Base-by-base conservation (phyloP, 129 eudicot species). In the Lactuca saligna region DNA sequence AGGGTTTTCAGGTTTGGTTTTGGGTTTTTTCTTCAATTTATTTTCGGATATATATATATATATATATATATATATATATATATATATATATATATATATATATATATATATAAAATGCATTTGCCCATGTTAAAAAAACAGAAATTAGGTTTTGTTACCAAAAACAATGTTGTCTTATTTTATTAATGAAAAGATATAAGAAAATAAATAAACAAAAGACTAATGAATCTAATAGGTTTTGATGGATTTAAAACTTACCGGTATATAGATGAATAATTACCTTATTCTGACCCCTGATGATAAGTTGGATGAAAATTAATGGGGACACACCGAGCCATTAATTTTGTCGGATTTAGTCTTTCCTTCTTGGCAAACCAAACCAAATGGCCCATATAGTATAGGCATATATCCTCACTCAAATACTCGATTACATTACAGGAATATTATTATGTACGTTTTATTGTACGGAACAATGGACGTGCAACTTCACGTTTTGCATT, bases 391-490 rank as follows among this genome's bases (percentile, higher is more conserved):
- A 60, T 60, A 35, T 63, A 38, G 29, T 25, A 25, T 25, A 25
- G 29, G 29, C 65, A 70, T 33, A 41, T 70, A 29, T 12, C 61
- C 61, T 71, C 61, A 61, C 37, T 35, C 41, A 20, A 53, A 20
- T 34, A 34, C 29, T 25, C 29, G 2, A 25, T 25, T 25, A 25
- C 29, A 25, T 25, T 25, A 25, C 29, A 17, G 48, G 25, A 12
- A 60, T 25, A 25, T 25, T 25, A 60, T 34, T 63, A 62, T 46
- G 62, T 38, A 72, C 16, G 32, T 13, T 9, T 72, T 46, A 34
- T 50, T 14, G 69, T 71, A 71, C 76, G 54, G 20, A 8, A 53
- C 44, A 56, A 71, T 60, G 41, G 20, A 53, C 32, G 39, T 69
- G 65, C 55, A 56, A 44, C 39, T 69, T 56, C 65, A 60, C 51